Conservation (phyloP, 768 basidiomycete genomes). For the Serendipita vermifera region DNA sequence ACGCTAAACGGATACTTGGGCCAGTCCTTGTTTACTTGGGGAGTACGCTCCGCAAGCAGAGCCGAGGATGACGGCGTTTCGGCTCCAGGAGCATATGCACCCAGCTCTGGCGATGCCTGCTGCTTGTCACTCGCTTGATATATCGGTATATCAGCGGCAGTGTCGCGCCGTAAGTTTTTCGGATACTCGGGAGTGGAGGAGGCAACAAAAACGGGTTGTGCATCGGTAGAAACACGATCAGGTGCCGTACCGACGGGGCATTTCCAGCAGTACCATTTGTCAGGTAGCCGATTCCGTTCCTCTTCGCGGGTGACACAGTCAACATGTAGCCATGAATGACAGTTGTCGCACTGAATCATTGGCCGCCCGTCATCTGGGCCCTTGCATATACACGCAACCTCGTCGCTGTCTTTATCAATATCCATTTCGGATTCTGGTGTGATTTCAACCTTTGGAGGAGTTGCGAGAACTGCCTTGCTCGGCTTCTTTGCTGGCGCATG, state of each 20-base stretch:
- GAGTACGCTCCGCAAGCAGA: too few relatives aligned
- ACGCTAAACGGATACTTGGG: too few relatives aligned
- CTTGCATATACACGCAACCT: conserved; percentile 50
- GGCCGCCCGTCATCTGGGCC: conserved; percentile 59
- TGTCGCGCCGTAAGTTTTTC: not conserved
- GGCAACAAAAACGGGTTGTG: not conserved
- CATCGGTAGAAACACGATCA: not conserved
- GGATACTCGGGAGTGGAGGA: not conserved
- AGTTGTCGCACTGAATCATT: conserved; percentile 71
- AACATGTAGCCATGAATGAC: conserved; percentile 72
- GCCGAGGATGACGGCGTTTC: too few relatives aligned
- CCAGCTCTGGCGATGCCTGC: not conserved
- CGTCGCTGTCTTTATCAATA: conserved; percentile 32
- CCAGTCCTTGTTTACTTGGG: too few relatives aligned
- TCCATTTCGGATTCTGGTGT: conserved; percentile 21
- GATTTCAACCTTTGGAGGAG: not conserved
- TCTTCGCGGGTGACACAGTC: conserved; percentile 50
- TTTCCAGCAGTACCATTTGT: conserved; percentile 61
- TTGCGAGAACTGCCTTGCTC: not conserved
- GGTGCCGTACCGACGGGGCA: conserved; percentile 25
- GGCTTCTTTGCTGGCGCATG: not conserved
- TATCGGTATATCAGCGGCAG: not conserved
- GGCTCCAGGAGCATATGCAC: too few relatives aligned
- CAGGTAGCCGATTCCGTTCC: conserved; percentile 62
- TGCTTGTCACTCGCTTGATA: not conserved